These are phyloP conservation scores for Coccomyxa sp. DNA, from an alignment of 139 green algal genomes.

Conservation along the genomic window DNA sequence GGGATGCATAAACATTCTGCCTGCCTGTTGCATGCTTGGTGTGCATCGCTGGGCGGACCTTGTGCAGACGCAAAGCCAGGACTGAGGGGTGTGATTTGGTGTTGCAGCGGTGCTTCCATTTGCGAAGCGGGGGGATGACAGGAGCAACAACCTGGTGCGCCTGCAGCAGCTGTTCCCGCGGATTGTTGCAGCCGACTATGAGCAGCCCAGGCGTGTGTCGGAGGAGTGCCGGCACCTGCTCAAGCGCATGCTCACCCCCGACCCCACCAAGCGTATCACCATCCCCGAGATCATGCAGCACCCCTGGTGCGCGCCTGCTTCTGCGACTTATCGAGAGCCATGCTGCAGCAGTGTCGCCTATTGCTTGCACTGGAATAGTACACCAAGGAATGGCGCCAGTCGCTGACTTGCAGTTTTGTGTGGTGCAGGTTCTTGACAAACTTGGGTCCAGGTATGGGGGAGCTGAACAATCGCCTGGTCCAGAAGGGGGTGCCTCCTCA, in stretches of 20 bases:
- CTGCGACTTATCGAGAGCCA: too few relatives aligned
- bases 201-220: constrained; percentile 6
- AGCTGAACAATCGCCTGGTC: constrained; percentile 15
- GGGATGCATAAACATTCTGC: not conserved
- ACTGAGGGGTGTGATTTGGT: not conserved
- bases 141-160: constrained; percentile 31
- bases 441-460: constrained; percentile 71
- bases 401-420: too few relatives aligned
- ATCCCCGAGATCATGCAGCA: constrained; percentile 68
- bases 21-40: not conserved
- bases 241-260: constrained; percentile 55
- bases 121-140: constrained; percentile 28
- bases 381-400: too few relatives aligned
- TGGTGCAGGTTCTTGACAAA: constrained; percentile 67
- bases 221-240: constrained; percentile 50
- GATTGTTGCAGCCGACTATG: constrained; percentile 27
- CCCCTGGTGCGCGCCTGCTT: constrained; percentile 55
- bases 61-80: too few relatives aligned
- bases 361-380: too few relatives aligned
- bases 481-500: constrained; percentile 9
- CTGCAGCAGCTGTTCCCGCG: constrained; percentile 38
- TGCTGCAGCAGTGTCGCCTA: not conserved
- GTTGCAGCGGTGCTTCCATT: constrained; percentile 25
- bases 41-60: not conserved
- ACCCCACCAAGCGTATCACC: constrained; percentile 47